Base-by-base conservation (phyloP, 2,329 filamentous ascomycete genomes). In the Phialocephala subalpina region DNA sequence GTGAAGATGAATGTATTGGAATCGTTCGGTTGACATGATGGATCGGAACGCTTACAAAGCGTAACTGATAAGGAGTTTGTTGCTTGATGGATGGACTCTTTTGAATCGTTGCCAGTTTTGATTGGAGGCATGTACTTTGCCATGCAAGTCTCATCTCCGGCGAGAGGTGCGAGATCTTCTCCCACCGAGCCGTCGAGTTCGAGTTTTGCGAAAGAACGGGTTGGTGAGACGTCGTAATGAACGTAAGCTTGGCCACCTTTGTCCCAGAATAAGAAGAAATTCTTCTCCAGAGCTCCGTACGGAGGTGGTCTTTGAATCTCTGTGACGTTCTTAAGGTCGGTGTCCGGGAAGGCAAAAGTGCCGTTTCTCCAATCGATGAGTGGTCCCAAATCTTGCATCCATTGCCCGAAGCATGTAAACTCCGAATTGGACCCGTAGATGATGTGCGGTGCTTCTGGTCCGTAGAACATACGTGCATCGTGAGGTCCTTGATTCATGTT, bases 251-350 rank as follows among this genome's bases (percentile, higher is more conserved):
- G 72, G 5, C 80, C 81, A 0, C 76, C 63, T 0, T 67, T 61
- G 67, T 87, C 85, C 86, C 86, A 89, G 77, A 89, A 89, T 2
- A 86, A 65, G 69, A 89, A 89, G 79, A 81, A 89, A 70, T 89
- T 89, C 81, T 89, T 89, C 76, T 89, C 86, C 27, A 88, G 70
- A 0, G 70, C 35, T 2, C 73, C 71, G 71, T 78, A 83, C 6
- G 52, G 52, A 1, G 69, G 64, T 0, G 85, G 86, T 0, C 85
- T 78, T 49, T 83, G 82, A 3, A 89, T 73, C 67, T 88, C 86
- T 0, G 81, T 86, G 0, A 80, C 80, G 0, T 71, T 58, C 12
- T 73, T 65, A 52, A 77, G 73, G 2, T 70, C 64, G 1, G 74
- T 64, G 29, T 64, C 36, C 8, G 27, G 8, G 45, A 73, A 66